Percentiles rank a stretch among this genome's conserved stretches.
Conservation (phyloP, 805 yeast species). For the Starmerella bombi region DNA sequence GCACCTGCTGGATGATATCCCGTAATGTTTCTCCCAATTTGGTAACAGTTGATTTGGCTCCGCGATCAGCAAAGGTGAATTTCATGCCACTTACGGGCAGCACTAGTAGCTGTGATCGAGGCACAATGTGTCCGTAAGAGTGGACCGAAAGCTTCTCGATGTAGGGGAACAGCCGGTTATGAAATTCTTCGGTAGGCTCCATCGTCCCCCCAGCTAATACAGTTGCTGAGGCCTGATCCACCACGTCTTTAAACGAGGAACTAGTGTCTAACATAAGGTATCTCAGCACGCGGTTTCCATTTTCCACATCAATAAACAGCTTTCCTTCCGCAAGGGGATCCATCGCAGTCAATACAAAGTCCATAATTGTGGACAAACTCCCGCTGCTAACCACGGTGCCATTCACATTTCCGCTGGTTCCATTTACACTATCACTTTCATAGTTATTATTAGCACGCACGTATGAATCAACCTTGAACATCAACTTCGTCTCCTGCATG, state of each 20-base stretch:
- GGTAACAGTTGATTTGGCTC: conserved; percentile 33
- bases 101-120: conserved; percentile 51
- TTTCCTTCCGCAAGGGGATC: conserved; percentile 74
- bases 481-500: conserved; percentile 55
- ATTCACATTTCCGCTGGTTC: too few species aligned
- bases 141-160: conserved; percentile 39
- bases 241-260: conserved; percentile 49
- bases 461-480: conserved; percentile 70
- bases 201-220: conserved; percentile 89
- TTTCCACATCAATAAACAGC: conserved; percentile 45
- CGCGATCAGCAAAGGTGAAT: conserved; percentile 58
- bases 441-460: conserved; percentile 28
- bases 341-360: conserved; percentile 49
- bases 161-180: conserved; percentile 52
- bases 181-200: conserved; percentile 74
- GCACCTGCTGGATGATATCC: conserved; percentile 36
- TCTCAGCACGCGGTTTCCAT: conserved; percentile 29
- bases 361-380: conserved; percentile 30
- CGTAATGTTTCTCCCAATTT: conserved; percentile 40
- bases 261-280: conserved; percentile 75
- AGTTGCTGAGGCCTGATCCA: conserved; percentile 53
- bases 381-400: neutral
- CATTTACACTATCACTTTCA: conserved; percentile 6
- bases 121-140: conserved; percentile 76
- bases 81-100: conserved; percentile 42